Evolutionary conservation across 306 rosid genomes (phyloP).

Genomic region (Betula pendula): DNA sequence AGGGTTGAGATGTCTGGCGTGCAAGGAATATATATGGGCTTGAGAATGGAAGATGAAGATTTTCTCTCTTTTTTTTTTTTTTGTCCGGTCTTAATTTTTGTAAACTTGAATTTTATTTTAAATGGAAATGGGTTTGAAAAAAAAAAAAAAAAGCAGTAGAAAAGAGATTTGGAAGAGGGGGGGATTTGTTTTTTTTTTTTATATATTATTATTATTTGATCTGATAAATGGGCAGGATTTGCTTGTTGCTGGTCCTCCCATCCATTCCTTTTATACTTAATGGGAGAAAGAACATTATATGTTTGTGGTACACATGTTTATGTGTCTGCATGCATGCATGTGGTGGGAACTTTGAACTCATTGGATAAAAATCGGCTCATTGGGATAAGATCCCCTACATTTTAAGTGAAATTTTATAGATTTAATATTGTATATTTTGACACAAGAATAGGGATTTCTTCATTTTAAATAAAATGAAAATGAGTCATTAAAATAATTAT

Average conservation of each 20-base stretch:
- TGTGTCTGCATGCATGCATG: slow-evolving; percentile 18
- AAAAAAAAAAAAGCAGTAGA: background rate
- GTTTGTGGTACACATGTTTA: background rate
- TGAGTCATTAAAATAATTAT: no score
- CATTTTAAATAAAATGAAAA: no score
- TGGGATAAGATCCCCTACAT: no score
- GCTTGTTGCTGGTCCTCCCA: slow-evolving; percentile 11
- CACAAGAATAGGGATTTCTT: no score
- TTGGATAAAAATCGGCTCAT: background rate
- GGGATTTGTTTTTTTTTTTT: background rate
- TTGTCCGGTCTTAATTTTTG: slow-evolving; percentile 2
- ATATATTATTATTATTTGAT: background rate
- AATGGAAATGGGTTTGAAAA: background rate
- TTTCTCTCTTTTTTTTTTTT: slow-evolving; percentile 21
- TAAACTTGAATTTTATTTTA: slow-evolving; percentile 11
- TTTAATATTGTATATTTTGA: no score
- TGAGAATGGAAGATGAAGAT: slow-evolving; percentile 52
- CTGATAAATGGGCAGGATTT: slow-evolving; percentile 12
- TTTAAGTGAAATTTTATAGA: no score
- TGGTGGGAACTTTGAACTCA: slow-evolving; percentile 14
- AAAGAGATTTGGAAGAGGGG: background rate
- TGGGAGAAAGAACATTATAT: slow-evolving; percentile 19
- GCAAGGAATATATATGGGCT: slow-evolving; percentile 65
- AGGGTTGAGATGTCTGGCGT: slow-evolving; percentile 39
- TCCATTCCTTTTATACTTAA: slow-evolving; percentile 25